These are phyloP conservation scores for Rhododendron vialii DNA, from an alignment of 148 eudicot species.

Conservation along the genomic window DNA sequence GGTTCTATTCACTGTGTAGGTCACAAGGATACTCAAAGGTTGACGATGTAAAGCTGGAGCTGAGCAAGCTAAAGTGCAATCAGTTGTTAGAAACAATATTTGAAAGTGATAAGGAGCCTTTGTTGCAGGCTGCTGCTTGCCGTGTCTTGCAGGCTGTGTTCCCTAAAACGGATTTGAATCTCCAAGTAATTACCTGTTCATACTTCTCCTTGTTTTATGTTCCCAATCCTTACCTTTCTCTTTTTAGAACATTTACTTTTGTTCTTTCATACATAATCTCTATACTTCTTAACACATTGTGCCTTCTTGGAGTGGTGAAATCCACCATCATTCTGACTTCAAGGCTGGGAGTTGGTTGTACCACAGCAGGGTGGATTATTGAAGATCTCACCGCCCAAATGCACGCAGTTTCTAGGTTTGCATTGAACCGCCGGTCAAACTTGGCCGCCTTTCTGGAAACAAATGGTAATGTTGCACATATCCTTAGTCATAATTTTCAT, in stretches of 20 bases:
- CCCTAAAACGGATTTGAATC: slow-evolving; percentile 72
- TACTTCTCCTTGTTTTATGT: not conserved
- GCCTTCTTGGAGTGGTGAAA: slow-evolving; percentile 88
- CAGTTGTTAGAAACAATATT: slow-evolving; percentile 75
- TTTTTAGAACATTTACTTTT: not conserved
- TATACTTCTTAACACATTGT: slow-evolving; percentile 56
- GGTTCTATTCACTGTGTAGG: slow-evolving; percentile 56
- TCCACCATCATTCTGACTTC: slow-evolving; percentile 65
- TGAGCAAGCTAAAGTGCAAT: slow-evolving; percentile 63
- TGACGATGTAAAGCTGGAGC: slow-evolving; percentile 57
- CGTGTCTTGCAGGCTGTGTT: slow-evolving; percentile 86
- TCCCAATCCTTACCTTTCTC: not conserved
- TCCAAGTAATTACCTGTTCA: slow-evolving; percentile 50
- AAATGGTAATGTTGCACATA: slow-evolving; percentile 52
- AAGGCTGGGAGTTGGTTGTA: slow-evolving; percentile 75
- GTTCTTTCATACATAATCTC: not conserved
- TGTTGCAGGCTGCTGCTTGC: slow-evolving; percentile 86
- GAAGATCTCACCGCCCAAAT: slow-evolving; percentile 94
- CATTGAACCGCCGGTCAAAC: slow-evolving; percentile 83
- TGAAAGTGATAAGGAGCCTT: slow-evolving; percentile 87
- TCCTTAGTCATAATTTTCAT: not conserved
- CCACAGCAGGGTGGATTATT: slow-evolving; percentile 80
- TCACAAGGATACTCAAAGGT: slow-evolving; percentile 42
- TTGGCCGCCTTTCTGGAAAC: slow-evolving; percentile 78
- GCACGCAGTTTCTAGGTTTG: slow-evolving; percentile 96